Percentiles rank a stretch among this genome's conserved stretches.
Evolutionary conservation across 495 filamentous ascomycete genomes (phyloP).

Genomic region (Penicillium lividum): DNA sequence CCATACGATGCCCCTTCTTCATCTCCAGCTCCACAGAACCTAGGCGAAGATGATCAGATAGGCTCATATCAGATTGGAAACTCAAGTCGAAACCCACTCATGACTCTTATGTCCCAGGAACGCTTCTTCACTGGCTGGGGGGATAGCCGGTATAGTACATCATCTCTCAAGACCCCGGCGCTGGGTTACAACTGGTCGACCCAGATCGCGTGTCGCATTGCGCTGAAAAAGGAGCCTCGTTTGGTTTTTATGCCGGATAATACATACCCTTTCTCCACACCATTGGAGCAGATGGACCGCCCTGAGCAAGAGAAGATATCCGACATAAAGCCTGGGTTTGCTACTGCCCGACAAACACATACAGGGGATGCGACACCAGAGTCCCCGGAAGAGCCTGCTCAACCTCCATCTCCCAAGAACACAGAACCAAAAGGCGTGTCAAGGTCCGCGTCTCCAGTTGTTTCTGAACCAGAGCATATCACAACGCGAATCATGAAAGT

Average conservation of each 20-base stretch:
- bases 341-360: conserved; percentile 4
- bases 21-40: conserved; percentile 35
- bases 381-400: not conserved
- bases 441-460: not conserved
- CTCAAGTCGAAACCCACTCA: conserved; percentile 44
- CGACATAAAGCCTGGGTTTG: conserved; percentile 1
- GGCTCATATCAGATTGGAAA: conserved; percentile 43
- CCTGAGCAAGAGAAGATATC: not conserved
- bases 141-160: conserved; percentile 40
- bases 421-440: not conserved
- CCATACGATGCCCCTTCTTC: conserved; percentile 23
- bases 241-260: not conserved
- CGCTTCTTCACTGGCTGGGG: conserved; percentile 96
- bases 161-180: conserved; percentile 73
- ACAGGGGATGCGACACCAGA: not conserved
- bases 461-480: conserved; percentile 23
- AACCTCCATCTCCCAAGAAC: not conserved
- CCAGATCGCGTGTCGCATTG: conserved; percentile 79
- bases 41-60: conserved; percentile 40
- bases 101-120: conserved; percentile 85
- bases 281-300: conserved; percentile 11
- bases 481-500: conserved; percentile 69
- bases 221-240: conserved; percentile 59
- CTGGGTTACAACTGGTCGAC: conserved; percentile 90
- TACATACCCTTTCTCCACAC: conserved; percentile 11